These are phyloP conservation scores for Trichoderma arundinaceum DNA, from an alignment of 2,329 filamentous ascomycete species.

Conservation along the genomic window DNA sequence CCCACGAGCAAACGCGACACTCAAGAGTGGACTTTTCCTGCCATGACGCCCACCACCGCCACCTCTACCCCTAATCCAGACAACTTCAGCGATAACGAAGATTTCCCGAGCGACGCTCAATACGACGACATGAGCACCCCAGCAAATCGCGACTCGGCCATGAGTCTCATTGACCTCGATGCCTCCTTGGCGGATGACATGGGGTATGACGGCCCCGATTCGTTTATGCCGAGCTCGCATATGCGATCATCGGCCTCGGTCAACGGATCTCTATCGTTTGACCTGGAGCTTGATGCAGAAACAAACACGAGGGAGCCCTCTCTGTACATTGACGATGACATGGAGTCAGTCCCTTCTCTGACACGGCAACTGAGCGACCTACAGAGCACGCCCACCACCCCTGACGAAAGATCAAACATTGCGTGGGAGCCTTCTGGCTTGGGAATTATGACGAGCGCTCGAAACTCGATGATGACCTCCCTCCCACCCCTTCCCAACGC, in stretches of 20 bases:
- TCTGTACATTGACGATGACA: slow-evolving; percentile 28
- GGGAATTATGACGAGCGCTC: slow-evolving; percentile 25
- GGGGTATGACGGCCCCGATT: slow-evolving; percentile 38
- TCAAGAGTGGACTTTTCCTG: slow-evolving; percentile 36
- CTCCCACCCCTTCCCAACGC: slow-evolving; percentile 25
- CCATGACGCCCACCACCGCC: slow-evolving; percentile 44
- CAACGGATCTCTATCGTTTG: slow-evolving; percentile 31
- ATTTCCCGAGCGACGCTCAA: neutral
- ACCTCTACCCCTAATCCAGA: slow-evolving; percentile 11
- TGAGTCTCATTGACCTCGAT: slow-evolving; percentile 32
- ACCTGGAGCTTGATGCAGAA: slow-evolving; percentile 33
- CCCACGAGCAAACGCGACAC: slow-evolving; percentile 23
- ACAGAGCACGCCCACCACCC: slow-evolving; percentile 30
- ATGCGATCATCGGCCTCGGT: slow-evolving; percentile 31
- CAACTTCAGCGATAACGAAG: slow-evolving; percentile 20
- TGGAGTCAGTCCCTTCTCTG: slow-evolving; percentile 28
- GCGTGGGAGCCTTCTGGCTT: slow-evolving; percentile 28
- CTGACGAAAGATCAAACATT: slow-evolving; percentile 27
- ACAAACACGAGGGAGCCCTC: slow-evolving; percentile 25
- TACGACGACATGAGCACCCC: slow-evolving; percentile 14
- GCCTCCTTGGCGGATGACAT: slow-evolving; percentile 17
- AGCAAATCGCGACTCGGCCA: slow-evolving; percentile 44
- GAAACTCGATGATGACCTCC: slow-evolving; percentile 15
- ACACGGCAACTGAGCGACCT: slow-evolving; percentile 22
- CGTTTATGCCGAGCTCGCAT: slow-evolving; percentile 43